These are phyloP conservation scores for Stentor coeruleus DNA, from an alignment of 73 alveolate genomes.

Conservation along the genomic window DNA sequence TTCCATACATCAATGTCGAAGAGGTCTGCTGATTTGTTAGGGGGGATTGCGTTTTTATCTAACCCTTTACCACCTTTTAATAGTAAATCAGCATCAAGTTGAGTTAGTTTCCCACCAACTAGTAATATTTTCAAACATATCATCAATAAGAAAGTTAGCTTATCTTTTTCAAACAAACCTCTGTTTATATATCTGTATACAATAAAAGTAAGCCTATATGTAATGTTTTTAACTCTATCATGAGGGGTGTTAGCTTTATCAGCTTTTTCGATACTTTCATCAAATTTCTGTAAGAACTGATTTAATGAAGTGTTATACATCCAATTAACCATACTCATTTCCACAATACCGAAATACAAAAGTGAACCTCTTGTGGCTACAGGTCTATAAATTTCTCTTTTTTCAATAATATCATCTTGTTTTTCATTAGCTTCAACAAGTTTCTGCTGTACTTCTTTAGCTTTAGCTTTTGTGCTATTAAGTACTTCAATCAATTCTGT, in stretches of 20 bases:
- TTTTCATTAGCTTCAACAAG: slow-evolving; percentile 96
- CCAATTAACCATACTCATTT: slow-evolving; percentile 95
- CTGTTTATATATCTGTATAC: slow-evolving; percentile 98
- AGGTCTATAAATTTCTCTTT: slow-evolving; percentile 99
- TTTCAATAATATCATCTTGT: slow-evolving; percentile 93
- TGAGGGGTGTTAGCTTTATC: slow-evolving; percentile 82
- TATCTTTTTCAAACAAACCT: slow-evolving; percentile 99
- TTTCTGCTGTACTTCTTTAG: slow-evolving; percentile 97
- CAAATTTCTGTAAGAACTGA: slow-evolving; percentile 98
- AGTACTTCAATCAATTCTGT: slow-evolving; percentile 98
- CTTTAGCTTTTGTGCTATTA: slow-evolving; percentile 96
- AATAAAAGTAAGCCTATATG: slow-evolving; percentile 71
- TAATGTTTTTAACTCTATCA: slow-evolving; percentile 90
- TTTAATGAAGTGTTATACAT: slow-evolving; percentile 99
- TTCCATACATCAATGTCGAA: slow-evolving; percentile 96
- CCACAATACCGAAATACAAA: slow-evolving; percentile 94
- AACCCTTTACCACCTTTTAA: slow-evolving; percentile 98
- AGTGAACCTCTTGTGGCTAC: slow-evolving; percentile 99
- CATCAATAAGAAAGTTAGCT: slow-evolving; percentile 96
- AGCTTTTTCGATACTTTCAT: slow-evolving; percentile 88
- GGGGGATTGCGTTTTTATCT: slow-evolving; percentile 84
- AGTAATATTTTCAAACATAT: slow-evolving; percentile 95
- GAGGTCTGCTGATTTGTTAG: slow-evolving; percentile 90
- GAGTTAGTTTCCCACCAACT: slow-evolving; percentile 89
- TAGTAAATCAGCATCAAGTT: slow-evolving; percentile 91